These are phyloP conservation scores for Syzygium oleosum DNA, from an alignment of 345 rosid species.

Conservation along the genomic window DNA sequence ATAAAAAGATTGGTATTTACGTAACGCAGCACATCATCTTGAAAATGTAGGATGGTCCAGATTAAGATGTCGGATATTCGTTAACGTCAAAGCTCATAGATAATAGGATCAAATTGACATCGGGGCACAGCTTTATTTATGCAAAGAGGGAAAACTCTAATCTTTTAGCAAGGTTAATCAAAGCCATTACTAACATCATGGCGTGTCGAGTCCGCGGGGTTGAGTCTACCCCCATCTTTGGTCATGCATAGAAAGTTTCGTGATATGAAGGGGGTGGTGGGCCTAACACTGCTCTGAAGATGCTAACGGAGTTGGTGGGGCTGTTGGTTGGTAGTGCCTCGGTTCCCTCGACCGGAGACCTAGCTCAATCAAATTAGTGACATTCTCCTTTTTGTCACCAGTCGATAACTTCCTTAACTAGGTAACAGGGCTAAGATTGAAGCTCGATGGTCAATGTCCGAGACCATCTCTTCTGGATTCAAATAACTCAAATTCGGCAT, in stretches of 20 bases:
- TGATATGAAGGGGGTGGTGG: not conserved
- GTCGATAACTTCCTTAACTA: not conserved
- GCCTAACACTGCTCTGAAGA: not conserved
- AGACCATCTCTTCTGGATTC: not conserved
- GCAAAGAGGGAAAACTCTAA: not conserved
- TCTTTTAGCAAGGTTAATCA: not conserved
- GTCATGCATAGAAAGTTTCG: not conserved
- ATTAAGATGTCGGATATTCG: not conserved
- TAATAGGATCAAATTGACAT: not conserved
- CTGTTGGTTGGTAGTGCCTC: not conserved
- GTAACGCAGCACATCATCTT: accelerated
- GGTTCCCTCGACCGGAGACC: not conserved
- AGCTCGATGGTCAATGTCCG: not conserved
- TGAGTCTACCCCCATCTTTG: not conserved
- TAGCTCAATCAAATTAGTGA: not conserved
- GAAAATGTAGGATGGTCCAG: not conserved
- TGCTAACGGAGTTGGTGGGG: not conserved
- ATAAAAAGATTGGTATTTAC: accelerated
- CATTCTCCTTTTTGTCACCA: not conserved
- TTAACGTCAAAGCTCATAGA: accelerated
- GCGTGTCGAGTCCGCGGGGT: not conserved
- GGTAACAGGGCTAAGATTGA: not conserved
- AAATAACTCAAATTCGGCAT: not conserved
- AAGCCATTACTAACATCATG: not conserved
- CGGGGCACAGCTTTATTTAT: accelerated